Conservation (phyloP, 2,329 filamentous ascomycete genomes). For the Talaromyces funiculosus region DNA sequence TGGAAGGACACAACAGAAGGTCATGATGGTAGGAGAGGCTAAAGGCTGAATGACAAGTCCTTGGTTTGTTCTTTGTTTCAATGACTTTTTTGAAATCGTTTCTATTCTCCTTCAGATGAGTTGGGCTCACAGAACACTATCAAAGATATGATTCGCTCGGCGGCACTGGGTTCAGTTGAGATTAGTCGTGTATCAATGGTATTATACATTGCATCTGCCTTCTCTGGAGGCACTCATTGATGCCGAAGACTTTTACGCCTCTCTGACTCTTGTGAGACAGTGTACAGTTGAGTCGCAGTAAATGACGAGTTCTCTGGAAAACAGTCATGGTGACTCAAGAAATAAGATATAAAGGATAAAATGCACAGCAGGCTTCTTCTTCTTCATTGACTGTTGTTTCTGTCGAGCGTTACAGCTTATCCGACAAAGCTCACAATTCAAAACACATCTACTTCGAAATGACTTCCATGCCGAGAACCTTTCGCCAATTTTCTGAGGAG, state of each 20-base stretch:
- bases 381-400: background rate
- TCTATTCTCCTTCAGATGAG: background rate
- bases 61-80: background rate
- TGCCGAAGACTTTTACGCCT: background rate
- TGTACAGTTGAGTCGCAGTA: background rate
- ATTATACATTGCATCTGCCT: background rate
- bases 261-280: background rate
- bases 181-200: background rate
- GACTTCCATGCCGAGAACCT: background rate
- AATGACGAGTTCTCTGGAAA: background rate
- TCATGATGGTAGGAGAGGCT: conserved; percentile 1
- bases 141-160: background rate
- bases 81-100: too few relatives aligned
- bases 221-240: background rate
- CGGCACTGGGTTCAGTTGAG: background rate
- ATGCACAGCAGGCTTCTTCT: background rate
- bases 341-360: background rate
- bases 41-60: background rate
- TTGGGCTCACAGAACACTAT: background rate
- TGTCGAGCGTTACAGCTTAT: background rate
- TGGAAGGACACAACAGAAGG: background rate
- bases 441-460: background rate
- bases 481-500: background rate
- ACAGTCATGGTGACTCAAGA: background rate
- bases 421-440: background rate